These are phyloP conservation scores for Penicillium salamii DNA, from an alignment of 495 filamentous ascomycete genomes.

Conservation along the genomic window DNA sequence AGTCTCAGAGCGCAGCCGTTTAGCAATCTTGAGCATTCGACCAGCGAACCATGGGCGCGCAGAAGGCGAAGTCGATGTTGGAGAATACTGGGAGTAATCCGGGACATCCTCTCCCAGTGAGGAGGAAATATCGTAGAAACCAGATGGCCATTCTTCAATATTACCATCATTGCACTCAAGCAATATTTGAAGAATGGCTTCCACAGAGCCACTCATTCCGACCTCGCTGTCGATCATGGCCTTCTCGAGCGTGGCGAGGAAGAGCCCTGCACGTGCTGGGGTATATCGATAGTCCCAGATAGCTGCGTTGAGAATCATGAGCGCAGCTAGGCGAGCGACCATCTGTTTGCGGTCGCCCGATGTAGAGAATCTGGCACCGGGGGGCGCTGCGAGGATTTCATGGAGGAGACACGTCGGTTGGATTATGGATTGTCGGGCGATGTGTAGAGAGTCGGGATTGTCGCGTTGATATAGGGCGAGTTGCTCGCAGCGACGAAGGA, in stretches of 20 bases:
- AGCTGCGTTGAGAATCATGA: constrained; percentile 39
- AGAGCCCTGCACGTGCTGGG: constrained; percentile 20
- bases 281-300: constrained; percentile 43
- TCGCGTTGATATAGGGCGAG: constrained; percentile 28
- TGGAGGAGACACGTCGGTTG: constrained; percentile 22
- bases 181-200: constrained; percentile 41
- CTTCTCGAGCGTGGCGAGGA: constrained; percentile 30
- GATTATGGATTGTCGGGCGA: constrained; percentile 27
- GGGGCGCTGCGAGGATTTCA: constrained; percentile 31
- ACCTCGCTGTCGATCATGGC: constrained; percentile 35
- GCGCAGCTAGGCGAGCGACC: constrained; percentile 28
- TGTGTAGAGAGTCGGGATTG: constrained; percentile 11
- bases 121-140: not conserved
- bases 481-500: constrained; percentile 37
- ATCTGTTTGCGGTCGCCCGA: constrained; percentile 38
- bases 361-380: constrained; percentile 26
- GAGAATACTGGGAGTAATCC: constrained; percentile 34
- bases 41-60: constrained; percentile 40
- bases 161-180: constrained; percentile 34
- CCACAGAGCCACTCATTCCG: constrained; percentile 33
- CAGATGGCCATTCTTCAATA: not conserved
- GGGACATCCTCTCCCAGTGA: constrained; percentile 5
- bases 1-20: constrained; percentile 30
- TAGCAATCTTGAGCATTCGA: constrained; percentile 43
- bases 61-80: constrained; percentile 20